phyloP scores from a whole-genome alignment of 2,329 filamentous ascomycete genomes.

The Fusarium sp. region DNA sequence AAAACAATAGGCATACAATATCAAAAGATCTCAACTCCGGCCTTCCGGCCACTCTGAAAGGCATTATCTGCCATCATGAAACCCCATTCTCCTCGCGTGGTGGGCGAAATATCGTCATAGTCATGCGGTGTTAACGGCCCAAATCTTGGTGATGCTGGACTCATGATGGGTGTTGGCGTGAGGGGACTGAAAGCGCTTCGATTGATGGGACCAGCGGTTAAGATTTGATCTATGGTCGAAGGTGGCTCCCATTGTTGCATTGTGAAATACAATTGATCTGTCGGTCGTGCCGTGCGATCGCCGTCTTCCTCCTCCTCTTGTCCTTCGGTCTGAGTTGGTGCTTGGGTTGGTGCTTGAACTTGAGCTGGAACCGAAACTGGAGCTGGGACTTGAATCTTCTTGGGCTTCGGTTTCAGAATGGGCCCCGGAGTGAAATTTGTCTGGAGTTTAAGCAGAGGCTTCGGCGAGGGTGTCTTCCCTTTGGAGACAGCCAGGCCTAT shows the following conservation, averaged over 20 bases:
- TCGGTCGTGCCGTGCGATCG: constrained; percentile 51
- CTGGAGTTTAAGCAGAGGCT: constrained; percentile 52
- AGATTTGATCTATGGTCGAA: constrained; percentile 56
- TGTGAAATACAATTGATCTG: constrained; percentile 42
- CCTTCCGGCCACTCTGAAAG: constrained; percentile 56
- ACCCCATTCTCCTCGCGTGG: constrained; percentile 70
- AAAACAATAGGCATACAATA: not conserved
- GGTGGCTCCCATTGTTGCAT: constrained; percentile 44
- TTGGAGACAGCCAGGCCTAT: constrained; percentile 42
- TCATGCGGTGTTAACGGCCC: constrained; percentile 67
- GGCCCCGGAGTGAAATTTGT: constrained; percentile 50
- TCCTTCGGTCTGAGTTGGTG: constrained; percentile 3
- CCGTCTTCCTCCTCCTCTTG: constrained; percentile 47
- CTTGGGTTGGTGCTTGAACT: not conserved
- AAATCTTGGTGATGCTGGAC: constrained; percentile 40
- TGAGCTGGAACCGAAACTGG: not conserved
- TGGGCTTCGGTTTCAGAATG: constrained; percentile 19
- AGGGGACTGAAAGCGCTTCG: constrained; percentile 35
- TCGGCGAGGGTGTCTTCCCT: constrained; percentile 40
- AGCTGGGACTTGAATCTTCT: constrained; percentile 5
- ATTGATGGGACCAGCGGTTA: constrained; percentile 44
- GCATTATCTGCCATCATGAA: constrained; percentile 64
- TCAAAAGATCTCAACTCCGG: constrained; percentile 54
- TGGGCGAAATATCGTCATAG: constrained; percentile 70
- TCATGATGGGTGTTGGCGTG: constrained; percentile 36